Percentiles rank a stretch among this genome's conserved stretches.
Conservation (phyloP, 371 early-diverging fungal genomes). For the Zopfochytrium polystomum region DNA sequence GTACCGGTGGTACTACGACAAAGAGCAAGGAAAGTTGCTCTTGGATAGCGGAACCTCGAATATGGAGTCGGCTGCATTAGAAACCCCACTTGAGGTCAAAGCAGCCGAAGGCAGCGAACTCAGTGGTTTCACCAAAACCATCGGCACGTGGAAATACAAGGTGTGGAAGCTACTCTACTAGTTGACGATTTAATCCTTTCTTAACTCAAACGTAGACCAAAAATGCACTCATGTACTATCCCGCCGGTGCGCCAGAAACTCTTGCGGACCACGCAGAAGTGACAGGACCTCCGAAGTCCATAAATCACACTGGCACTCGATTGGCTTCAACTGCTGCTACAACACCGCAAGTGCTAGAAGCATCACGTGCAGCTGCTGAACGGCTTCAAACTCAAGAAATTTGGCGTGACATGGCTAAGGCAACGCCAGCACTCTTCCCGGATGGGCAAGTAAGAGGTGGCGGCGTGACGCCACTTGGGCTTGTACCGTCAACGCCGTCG, state of each 20-base stretch:
- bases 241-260: conserved; percentile 45
- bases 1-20: conserved; percentile 69
- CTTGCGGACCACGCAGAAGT: conserved; percentile 29
- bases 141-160: conserved; percentile 58
- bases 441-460: not conserved
- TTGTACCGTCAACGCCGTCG: conserved; percentile 69
- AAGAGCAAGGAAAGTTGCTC: conserved; percentile 45
- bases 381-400: conserved; percentile 38
- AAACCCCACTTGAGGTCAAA: not conserved
- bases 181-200: not conserved
- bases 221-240: conserved; percentile 66
- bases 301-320: conserved; percentile 55
- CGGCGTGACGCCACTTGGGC: conserved; percentile 35
- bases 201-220: conserved; percentile 32
- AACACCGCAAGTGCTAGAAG: conserved; percentile 12
- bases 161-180: conserved; percentile 5
- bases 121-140: conserved; percentile 28
- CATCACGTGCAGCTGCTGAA: conserved; percentile 17
- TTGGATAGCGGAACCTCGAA: conserved; percentile 12
- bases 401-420: conserved; percentile 37
- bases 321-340: conserved; percentile 25
- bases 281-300: conserved; percentile 54
- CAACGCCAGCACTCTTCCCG: conserved; percentile 47
- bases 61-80: not conserved
- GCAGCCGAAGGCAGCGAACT: not conserved